Evolutionary conservation across 83 land plant genomes (phyloP).

Genomic region (Thuja plicata): DNA sequence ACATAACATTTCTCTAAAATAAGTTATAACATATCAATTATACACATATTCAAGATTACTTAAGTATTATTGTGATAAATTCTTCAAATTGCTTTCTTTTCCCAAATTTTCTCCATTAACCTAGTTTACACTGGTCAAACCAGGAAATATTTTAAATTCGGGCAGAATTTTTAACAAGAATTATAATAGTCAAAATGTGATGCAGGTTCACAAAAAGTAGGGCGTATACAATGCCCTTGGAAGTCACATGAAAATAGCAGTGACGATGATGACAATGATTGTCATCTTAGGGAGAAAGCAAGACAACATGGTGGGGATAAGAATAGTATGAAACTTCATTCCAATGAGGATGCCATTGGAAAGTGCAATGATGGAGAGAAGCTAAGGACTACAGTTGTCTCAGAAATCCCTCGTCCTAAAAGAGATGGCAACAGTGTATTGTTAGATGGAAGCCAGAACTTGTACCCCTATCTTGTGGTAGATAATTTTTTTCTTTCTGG

Average conservation of each 20-base stretch:
- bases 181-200: not conserved
- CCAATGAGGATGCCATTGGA: constrained; percentile 8
- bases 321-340: constrained; percentile 4
- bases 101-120: not conserved
- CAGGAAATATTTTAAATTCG: not conserved
- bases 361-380: constrained; percentile 10
- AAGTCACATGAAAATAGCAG: constrained; percentile 23
- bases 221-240: constrained; percentile 35
- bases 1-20: too few relatives aligned
- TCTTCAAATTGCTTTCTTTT: not conserved
- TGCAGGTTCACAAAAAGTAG: constrained; percentile 30
- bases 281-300: constrained; percentile 15
- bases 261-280: constrained; percentile 16
- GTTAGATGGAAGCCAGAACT: constrained; percentile 19
- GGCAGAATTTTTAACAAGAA: not conserved
- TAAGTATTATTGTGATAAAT: not conserved
- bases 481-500: not conserved
- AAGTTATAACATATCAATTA: not conserved
- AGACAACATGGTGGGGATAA: not conserved
- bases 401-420: constrained; percentile 14
- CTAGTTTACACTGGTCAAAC: not conserved
- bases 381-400: not conserved
- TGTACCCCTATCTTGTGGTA: constrained; percentile 51
- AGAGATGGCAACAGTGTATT: constrained; percentile 10
- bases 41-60: not conserved